Percentiles rank a stretch among this genome's conserved stretches.
These are phyloP conservation scores for Plectosphaerella sp. DNA, from an alignment of 2,329 filamentous ascomycete genomes.

Conservation along the genomic window DNA sequence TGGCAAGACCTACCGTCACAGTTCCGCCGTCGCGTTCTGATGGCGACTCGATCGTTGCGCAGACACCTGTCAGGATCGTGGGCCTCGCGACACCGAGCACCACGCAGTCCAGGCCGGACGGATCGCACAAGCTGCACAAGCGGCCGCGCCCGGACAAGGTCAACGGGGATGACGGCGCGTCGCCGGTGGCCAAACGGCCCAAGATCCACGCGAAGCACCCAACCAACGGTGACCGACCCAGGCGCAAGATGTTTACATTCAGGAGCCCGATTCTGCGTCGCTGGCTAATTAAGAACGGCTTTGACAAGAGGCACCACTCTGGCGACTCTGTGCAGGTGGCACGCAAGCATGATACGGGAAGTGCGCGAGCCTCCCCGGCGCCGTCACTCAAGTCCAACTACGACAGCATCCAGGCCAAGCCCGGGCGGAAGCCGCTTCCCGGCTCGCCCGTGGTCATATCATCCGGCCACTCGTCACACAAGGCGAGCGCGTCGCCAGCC, in stretches of 20 bases:
- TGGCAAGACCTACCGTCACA: neutral
- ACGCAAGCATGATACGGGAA: conserved; percentile 7
- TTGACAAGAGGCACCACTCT: conserved; percentile 7
- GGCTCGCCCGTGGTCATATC: neutral
- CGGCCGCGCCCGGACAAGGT: conserved; percentile 32
- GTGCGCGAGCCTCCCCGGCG: conserved; percentile 17
- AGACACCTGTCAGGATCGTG: neutral
- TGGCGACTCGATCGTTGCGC: conserved; percentile 11
- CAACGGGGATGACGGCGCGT: conserved; percentile 23
- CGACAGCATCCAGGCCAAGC: conserved; percentile 26
- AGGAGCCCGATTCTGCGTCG: neutral
- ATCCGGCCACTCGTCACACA: conserved; percentile 5
- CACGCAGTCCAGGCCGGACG: conserved; percentile 8
- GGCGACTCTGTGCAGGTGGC: conserved; percentile 7
- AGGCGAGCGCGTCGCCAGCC: conserved; percentile 2
- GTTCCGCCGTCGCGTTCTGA: conserved; percentile 6
- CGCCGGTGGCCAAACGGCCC: conserved; percentile 31
- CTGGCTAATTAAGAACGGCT: conserved; percentile 21
- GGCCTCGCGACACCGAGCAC: neutral
- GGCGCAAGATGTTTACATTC: neutral
- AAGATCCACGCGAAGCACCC: conserved; percentile 19
- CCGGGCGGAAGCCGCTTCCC: conserved; percentile 25
- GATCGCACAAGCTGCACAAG: conserved; percentile 21
- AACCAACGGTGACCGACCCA: neutral
- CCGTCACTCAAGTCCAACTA: conserved; percentile 15